Base-by-base conservation (phyloP, 345 rosid genomes). In the Raphanus sativus region DNA sequence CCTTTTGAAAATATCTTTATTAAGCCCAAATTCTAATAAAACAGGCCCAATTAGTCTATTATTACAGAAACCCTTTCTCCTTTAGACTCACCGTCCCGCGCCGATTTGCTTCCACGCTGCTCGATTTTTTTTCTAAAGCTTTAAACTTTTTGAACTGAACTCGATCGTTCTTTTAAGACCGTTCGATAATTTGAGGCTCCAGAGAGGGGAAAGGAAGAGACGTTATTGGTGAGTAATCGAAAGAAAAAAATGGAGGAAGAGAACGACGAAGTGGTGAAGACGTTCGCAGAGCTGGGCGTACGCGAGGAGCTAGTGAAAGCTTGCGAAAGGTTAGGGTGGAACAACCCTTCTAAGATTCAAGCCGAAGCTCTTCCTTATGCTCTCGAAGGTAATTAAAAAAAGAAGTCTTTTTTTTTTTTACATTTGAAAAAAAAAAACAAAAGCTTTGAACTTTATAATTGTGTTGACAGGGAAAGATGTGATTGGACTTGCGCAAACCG, bases 401-500 rank as follows among this genome's bases (percentile, higher is more conserved):
- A 21, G 1, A 30, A 32, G 36, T 6, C 36, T 5, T 6, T 32
- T 32, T 32, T 32, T 32, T 4, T 6, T 32, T 32, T 5, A 32
- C 36, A 32, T 32, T 32, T 32, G 0, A 6, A 32, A 6, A 0
- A 21, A 21, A 21, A 21, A 32, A 32, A 32, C 5, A 32, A 32
- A 36, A 36, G 40, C 42, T 36, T 36, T 2, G 4, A 61, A 21
- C 32, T 52, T 52, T 67, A 69, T 95, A 1, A 21, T 21, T 21
- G 21, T 21, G 21, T 21, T 21, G 21, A 6, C 21, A 91, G 98
- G 97, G 5, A 95, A 89, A 76, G 98, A 95, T 81, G 81, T 95
- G 84, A 95, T 92, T 10, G 98, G 96, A 65, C 89, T 95, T 74
- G 99, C 98, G 0, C 97, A 93, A 71, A 95, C 97, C 0, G 99